Evolutionary conservation across 2,329 filamentous ascomycete genomes (phyloP).

Genomic region (Iodosphaeria phyllophila): DNA sequence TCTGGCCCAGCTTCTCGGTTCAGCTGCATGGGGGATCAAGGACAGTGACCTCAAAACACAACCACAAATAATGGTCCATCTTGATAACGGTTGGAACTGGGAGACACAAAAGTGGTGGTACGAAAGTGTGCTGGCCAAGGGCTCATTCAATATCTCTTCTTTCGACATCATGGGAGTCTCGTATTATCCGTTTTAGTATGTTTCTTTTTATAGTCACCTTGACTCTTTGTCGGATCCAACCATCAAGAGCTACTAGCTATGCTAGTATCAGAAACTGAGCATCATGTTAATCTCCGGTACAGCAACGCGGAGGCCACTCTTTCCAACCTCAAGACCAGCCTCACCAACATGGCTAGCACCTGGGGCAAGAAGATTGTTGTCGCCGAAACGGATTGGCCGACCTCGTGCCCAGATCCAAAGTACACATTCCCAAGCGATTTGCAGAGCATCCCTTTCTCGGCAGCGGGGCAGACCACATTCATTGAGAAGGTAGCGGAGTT

Average conservation of each 20-base stretch:
- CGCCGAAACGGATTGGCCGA: conserved; percentile 54
- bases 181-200: conserved; percentile 52
- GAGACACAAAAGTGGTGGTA: conserved; percentile 48
- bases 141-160: conserved; percentile 29
- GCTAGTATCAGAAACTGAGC: not conserved
- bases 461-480: conserved; percentile 42
- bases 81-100: conserved; percentile 63
- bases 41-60: conserved; percentile 35
- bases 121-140: conserved; percentile 31
- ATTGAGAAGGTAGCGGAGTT: conserved; percentile 38
- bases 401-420: conserved; percentile 35
- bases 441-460: conserved; percentile 38
- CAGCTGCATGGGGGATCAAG: conserved; percentile 44
- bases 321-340: conserved; percentile 29
- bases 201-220: conserved; percentile 1
- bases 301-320: conserved; percentile 36
- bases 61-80: conserved; percentile 55
- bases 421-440: conserved; percentile 43
- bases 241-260: not conserved
- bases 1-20: conserved; percentile 44
- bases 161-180: conserved; percentile 57
- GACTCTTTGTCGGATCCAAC: not conserved
- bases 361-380: conserved; percentile 52
- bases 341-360: conserved; percentile 37
- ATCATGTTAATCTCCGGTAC: conserved; percentile 3